Evolutionary conservation across 345 rosid genomes (phyloP).

Genomic region (Erucastrum elatum): DNA sequence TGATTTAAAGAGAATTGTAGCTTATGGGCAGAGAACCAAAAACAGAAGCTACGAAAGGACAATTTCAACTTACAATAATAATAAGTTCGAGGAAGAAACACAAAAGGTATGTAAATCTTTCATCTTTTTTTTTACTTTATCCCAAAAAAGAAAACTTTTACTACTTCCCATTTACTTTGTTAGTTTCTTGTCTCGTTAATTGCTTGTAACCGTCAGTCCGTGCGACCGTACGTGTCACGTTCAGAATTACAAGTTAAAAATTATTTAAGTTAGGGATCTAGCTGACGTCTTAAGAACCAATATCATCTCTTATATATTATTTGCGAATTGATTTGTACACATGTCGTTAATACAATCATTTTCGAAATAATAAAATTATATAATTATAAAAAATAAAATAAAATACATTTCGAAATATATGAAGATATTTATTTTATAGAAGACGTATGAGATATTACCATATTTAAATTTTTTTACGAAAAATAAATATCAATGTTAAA

Average conservation of each 20-base stretch:
- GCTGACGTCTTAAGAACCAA: background rate
- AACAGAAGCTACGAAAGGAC: slow-evolving; percentile 20
- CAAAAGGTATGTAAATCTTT: slow-evolving; percentile 47
- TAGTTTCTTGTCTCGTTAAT: slow-evolving; percentile 16
- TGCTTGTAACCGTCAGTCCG: slow-evolving; percentile 26
- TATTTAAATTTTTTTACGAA: too few species aligned
- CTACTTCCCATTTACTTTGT: slow-evolving; percentile 17
- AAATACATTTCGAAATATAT: too few species aligned
- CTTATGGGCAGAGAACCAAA: slow-evolving; percentile 44
- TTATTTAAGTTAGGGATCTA: background rate
- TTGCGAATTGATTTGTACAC: too few species aligned
- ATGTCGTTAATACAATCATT: too few species aligned
- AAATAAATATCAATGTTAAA: too few species aligned
- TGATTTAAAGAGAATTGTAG: slow-evolving; percentile 47
- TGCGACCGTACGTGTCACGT: slow-evolving; percentile 31
- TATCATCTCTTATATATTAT: too few species aligned
- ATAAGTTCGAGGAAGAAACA: slow-evolving; percentile 42
- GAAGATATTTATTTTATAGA: too few species aligned
- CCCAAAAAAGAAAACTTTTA: background rate
- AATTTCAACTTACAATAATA: slow-evolving; percentile 9
- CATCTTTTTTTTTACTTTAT: slow-evolving; percentile 20
- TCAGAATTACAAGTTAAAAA: background rate
- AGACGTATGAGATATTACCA: too few species aligned
- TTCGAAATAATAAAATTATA: too few species aligned
- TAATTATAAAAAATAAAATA: too few species aligned